phyloP scores from a whole-genome alignment of 441 rosid species.

The Pelargonium myrrhifolium region DNA sequence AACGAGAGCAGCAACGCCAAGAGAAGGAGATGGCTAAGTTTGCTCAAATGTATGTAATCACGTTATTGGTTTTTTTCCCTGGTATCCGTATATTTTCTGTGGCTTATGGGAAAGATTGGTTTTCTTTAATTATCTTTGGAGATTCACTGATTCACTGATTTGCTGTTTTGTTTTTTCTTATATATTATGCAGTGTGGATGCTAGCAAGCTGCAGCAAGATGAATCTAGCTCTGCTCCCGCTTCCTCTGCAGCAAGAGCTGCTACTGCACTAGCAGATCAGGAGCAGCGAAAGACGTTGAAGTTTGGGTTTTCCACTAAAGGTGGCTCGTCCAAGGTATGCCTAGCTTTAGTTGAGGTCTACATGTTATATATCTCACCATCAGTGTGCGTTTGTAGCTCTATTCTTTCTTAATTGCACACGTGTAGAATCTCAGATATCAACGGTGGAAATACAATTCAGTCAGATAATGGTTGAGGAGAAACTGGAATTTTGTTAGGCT shows the following conservation, averaged over 20 bases:
- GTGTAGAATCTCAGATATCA: background rate
- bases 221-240: slow-evolving; percentile 36
- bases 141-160: background rate
- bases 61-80: too few relatives aligned
- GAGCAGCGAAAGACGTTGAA: slow-evolving; percentile 72
- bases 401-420: too few relatives aligned
- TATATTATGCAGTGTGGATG: slow-evolving; percentile 56
- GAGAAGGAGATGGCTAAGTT: slow-evolving; percentile 89
- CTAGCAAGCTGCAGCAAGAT: slow-evolving; percentile 51
- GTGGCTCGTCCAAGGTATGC: slow-evolving; percentile 54
- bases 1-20: slow-evolving; percentile 77
- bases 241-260: slow-evolving; percentile 26
- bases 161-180: background rate
- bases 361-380: background rate
- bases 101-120: too few relatives aligned
- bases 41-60: slow-evolving; percentile 37
- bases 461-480: background rate
- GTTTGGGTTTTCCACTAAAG: slow-evolving; percentile 76
- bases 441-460: background rate
- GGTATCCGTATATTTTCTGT: too few relatives aligned
- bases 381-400: background rate
- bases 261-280: slow-evolving; percentile 53
- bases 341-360: background rate
- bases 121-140: background rate
- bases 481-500: background rate